Percentiles rank a stretch among this genome's conserved stretches.
Conservation (phyloP, 2,329 filamentous ascomycete genomes). For the Aspergillus oerlinghausenensis region DNA sequence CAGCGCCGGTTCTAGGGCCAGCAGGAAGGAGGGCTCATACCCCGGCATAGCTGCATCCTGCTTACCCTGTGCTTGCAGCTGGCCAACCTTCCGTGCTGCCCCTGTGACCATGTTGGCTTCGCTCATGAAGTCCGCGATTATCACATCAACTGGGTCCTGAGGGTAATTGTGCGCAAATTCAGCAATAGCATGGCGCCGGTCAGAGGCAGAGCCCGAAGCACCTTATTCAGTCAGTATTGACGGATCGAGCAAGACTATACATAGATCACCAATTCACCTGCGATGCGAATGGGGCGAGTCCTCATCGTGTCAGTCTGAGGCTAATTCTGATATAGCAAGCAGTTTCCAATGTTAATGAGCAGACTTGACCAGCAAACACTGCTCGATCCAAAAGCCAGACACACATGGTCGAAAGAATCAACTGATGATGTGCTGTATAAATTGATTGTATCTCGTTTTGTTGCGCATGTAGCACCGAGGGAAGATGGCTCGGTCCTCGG, state of each 20-base stretch:
- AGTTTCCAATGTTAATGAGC: background rate
- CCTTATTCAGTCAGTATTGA: constrained; percentile 19
- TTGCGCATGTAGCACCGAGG: background rate
- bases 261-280: constrained; percentile 15
- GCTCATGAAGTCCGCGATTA: constrained; percentile 46
- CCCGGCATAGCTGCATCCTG: constrained; percentile 28
- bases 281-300: constrained; percentile 25
- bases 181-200: constrained; percentile 43
- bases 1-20: constrained; percentile 42
- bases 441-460: background rate
- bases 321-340: background rate
- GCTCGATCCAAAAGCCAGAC: background rate
- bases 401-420: background rate
- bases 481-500: background rate
- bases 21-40: constrained; percentile 51
- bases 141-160: constrained; percentile 44
- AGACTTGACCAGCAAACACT: background rate
- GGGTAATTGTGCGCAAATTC: constrained; percentile 39
- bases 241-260: background rate
- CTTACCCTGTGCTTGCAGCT: constrained; percentile 18
- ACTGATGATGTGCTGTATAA: background rate
- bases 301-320: constrained; percentile 7
- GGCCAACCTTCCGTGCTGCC: constrained; percentile 34
- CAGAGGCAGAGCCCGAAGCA: constrained; percentile 43
- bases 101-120: constrained; percentile 50